Evolutionary conservation across 2,329 filamentous ascomycete genomes (phyloP), one percentile per base, ranked within the genome.

Genomic region (Tolypocladium inflatum): DNA sequence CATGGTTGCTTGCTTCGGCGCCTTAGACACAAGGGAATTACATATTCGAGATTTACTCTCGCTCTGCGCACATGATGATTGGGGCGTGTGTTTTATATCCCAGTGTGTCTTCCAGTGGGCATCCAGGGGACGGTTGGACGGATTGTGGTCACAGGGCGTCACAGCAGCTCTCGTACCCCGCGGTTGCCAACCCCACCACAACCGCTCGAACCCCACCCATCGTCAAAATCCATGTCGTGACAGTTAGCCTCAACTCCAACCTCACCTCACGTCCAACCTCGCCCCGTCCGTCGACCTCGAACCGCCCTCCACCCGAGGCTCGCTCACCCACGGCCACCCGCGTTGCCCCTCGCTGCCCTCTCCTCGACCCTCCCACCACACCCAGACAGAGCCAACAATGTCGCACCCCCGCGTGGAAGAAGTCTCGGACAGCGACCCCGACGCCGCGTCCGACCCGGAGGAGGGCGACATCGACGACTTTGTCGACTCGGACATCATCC

Each of bases 351-450:
- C 43, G 3, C 43, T 30, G 6, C 43, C 7, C 23, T n/a, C 23
- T 10, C n/a, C 26, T 8, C 43, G 1, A 15, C 4, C 23, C 23
- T 17, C 17, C 26, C 45, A 17, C 45, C 15, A 11, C 26, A 26
- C 23, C 4, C 15, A 10, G 13, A 50, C 45, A n/a, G 23, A 3
- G 2, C 26, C 30, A 9, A 76, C 62, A 64, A 94, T 95, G 91
- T 89, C 90, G 51, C 87, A 94, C 78, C 85, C 92, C 60, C 87
- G 88, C 61, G 87, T 97, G 73, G 94, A 99, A 81, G 94, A 97
- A 75, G 87, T 97, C 62, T 90, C 87, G 60, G 91, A 95, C 78
- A 86, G 82, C 72, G 88, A 90, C 74, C 80, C 80, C 64, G 86
- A 84, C 64, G 57, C 59, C 30, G 56, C 56, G 38, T 90, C 89